phyloP scores from a whole-genome alignment of 1,139 yeast species.

The Hansenula lynferdii region DNA sequence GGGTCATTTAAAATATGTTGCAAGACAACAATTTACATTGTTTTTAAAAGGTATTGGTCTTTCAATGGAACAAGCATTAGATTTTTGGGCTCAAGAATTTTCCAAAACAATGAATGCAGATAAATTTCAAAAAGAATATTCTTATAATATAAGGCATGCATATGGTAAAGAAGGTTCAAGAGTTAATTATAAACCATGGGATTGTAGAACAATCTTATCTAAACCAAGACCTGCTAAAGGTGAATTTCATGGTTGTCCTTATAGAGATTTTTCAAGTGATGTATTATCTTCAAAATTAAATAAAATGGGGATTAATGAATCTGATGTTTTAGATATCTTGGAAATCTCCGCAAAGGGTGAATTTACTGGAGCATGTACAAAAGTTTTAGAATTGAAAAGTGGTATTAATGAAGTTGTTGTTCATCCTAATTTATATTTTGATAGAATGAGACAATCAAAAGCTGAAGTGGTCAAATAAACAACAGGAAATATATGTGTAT shows the following conservation, averaged over 20 bases:
- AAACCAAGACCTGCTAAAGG: constrained; percentile 68
- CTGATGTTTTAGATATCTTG: constrained; percentile 54
- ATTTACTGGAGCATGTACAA: constrained; percentile 84
- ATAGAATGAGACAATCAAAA: constrained; percentile 41
- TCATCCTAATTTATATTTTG: constrained; percentile 88
- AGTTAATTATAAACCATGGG: constrained; percentile 80
- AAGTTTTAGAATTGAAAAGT: constrained; percentile 69
- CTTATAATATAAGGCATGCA: constrained; percentile 79
- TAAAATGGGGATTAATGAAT: constrained; percentile 68
- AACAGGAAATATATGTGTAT: too few species aligned
- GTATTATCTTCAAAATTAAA: constrained; percentile 49
- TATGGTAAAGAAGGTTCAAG: constrained; percentile 93
- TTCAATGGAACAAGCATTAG: constrained; percentile 79
- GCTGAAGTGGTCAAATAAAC: too few species aligned
- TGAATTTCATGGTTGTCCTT: constrained; percentile 93
- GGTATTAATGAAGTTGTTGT: constrained; percentile 53
- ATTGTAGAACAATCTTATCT: constrained; percentile 70
- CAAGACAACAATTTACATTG: constrained; percentile 79
- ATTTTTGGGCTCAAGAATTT: constrained; percentile 79
- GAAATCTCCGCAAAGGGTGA: constrained; percentile 64
- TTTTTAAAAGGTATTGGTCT: constrained; percentile 90
- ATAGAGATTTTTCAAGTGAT: constrained; percentile 66
- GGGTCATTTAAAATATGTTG: constrained; percentile 76
- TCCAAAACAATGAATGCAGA: constrained; percentile 64
- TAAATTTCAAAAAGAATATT: constrained; percentile 80